Conservation (phyloP, 148 eudicot species). For the Silene conica region DNA sequence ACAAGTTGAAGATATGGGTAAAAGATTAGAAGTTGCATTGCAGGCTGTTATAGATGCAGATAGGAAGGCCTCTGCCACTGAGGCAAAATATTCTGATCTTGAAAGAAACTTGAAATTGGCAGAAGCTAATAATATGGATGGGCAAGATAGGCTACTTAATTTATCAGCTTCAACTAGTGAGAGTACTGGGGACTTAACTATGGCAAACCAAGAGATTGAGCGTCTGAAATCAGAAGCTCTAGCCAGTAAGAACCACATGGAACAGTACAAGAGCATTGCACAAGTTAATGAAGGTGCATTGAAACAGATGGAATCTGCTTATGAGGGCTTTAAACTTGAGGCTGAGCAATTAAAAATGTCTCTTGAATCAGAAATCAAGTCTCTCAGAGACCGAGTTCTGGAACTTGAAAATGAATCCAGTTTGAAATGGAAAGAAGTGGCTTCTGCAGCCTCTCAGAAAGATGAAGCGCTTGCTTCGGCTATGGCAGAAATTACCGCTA, state of each 20-base stretch:
- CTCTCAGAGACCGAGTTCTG: slow-evolving; percentile 44
- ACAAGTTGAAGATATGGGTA: slow-evolving; percentile 71
- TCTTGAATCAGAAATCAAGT: slow-evolving; percentile 66
- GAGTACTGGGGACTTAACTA: slow-evolving; percentile 30
- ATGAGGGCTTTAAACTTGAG: slow-evolving; percentile 66
- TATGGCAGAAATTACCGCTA: slow-evolving; percentile 45
- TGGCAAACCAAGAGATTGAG: slow-evolving; percentile 60
- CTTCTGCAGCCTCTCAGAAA: slow-evolving; percentile 46
- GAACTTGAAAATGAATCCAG: slow-evolving; percentile 62
- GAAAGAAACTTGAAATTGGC: slow-evolving; percentile 50
- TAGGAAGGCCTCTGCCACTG: slow-evolving; percentile 71
- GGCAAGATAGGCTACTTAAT: slow-evolving; percentile 33
- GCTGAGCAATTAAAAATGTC: slow-evolving; percentile 56
- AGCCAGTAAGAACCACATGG: slow-evolving; percentile 74
- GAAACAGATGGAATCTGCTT: slow-evolving; percentile 71
- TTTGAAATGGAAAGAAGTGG: slow-evolving; percentile 57
- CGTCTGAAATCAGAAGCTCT: slow-evolving; percentile 63
- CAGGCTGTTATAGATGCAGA: slow-evolving; percentile 75
- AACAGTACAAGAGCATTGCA: slow-evolving; percentile 90
- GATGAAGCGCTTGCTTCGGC: slow-evolving; percentile 67
- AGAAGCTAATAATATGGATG: slow-evolving; percentile 33
- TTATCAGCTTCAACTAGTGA: slow-evolving; percentile 37
- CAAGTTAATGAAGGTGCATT: slow-evolving; percentile 80
- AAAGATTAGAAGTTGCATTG: slow-evolving; percentile 60
- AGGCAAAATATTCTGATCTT: slow-evolving; percentile 63